A percentile compares a stretch with the other conserved stretches of the same genome.
Evolutionary conservation across 306 rosid species (phyloP).

Genomic region (Nissolia schottii): DNA sequence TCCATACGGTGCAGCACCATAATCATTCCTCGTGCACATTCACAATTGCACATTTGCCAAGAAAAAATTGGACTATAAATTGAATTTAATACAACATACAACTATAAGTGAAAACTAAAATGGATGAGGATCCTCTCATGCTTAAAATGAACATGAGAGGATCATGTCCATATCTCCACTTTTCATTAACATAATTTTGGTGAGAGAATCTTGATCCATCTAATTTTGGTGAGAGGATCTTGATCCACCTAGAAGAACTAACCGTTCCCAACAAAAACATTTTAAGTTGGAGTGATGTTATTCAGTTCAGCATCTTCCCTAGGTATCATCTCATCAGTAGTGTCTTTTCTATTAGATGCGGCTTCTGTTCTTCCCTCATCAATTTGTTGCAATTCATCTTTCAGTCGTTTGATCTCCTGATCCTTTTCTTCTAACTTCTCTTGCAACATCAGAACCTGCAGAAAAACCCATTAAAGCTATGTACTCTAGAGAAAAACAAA

Average conservation of each 20-base stretch:
- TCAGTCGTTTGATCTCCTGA: conserved; percentile 41
- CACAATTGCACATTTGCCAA: neutral
- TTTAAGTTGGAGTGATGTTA: neutral
- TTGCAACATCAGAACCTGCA: conserved; percentile 67
- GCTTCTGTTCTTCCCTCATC: conserved; percentile 40
- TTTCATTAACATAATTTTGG: too few relatives aligned
- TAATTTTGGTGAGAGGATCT: too few relatives aligned
- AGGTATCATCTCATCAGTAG: conserved; percentile 26
- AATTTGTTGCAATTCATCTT: conserved; percentile 41
- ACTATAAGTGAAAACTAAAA: neutral
- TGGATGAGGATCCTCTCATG: too few relatives aligned
- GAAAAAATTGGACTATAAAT: neutral
- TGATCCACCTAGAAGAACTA: too few relatives aligned
- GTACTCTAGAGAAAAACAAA: neutral
- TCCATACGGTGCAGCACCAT: neutral
- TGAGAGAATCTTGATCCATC: too few relatives aligned
- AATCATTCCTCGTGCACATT: conserved; percentile 1
- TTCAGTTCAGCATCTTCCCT: conserved; percentile 32
- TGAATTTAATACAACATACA: conserved; percentile 27
- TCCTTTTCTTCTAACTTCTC: conserved; percentile 69
- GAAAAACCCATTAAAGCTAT: neutral
- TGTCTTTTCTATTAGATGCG: conserved; percentile 13
- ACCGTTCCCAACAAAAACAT: conserved; percentile 8
- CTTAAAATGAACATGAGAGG: too few relatives aligned
- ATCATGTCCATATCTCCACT: too few relatives aligned